Base-by-base conservation (phyloP, 2,329 filamentous ascomycete species). In the Ceratocystis lukuohia region DNA sequence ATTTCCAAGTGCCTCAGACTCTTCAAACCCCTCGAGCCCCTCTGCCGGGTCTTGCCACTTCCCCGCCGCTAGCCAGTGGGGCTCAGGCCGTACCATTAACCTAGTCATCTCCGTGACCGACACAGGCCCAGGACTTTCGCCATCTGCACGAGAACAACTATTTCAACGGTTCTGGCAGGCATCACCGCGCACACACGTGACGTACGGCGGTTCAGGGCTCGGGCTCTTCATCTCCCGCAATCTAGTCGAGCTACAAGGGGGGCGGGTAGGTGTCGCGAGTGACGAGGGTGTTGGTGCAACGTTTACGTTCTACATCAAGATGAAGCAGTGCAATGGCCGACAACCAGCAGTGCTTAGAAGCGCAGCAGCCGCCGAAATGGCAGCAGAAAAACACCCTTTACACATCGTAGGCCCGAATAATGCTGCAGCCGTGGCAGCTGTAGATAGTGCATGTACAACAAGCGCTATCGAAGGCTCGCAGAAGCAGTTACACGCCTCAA, bases 151-250 rank as follows among this genome's bases (percentile, higher is more conserved):
- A 73, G 86, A 85, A 71, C 73, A 86, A 4, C 77, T 88, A 0
- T 88, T 88, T 74, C 82, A 86, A 68, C 80, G 86, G 5, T 88
- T 88, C 73, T 85, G 84, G 12, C 86, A 88, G 72, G 85, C 86
- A 0, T 83, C 82, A 6, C 85, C 85, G 3, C 79, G 85, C 33
- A 89, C 86, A 0, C 87, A 89, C 71, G 85, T 89, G 1, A 84
- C 88, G 69, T 89, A 89, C 69, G 87, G 87, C 25, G 87, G 87
- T 6, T 87, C 84, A 0, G 87, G 87, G 0, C 76, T 89, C 0
- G 87, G 87, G 0, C 77, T 92, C 1, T 91, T 91, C 76, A 91
- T 92, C 72, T 89, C 85, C 3, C 81, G 88, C 46, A 88, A 88
- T 70, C 76, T 92, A 62, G 88, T 87, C 1, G 88, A 91, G 72